These are phyloP conservation scores for Ambrosia trifida DNA, from an alignment of 129 eudicot genomes.

Conservation along the genomic window DNA sequence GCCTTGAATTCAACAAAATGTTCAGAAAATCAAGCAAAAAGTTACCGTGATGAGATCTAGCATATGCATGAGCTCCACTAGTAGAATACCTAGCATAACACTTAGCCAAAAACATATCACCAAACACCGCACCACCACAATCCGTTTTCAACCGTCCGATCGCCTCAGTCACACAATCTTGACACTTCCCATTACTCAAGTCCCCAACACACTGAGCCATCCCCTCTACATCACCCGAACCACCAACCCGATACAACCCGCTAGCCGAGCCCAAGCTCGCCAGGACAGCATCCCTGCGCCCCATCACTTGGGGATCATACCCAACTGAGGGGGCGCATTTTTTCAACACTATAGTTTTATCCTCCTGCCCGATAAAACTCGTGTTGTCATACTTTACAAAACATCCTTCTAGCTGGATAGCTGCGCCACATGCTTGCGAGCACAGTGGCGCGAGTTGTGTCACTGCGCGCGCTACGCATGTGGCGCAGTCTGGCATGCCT, in stretches of 20 bases:
- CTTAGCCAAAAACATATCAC: conserved; percentile 87
- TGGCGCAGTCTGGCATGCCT: conserved; percentile 92
- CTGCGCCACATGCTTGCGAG: conserved; percentile 64
- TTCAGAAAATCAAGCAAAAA: background rate
- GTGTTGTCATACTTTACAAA: conserved; percentile 75
- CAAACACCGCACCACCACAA: conserved; percentile 82
- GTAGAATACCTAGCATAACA: conserved; percentile 85
- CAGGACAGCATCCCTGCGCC: conserved; percentile 72
- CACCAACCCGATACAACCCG: conserved; percentile 69
- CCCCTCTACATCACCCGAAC: conserved; percentile 73
- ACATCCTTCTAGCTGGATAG: conserved; percentile 82
- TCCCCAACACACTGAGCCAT: conserved; percentile 96
- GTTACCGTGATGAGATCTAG: conserved; percentile 60
- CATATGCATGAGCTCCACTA: conserved; percentile 64
- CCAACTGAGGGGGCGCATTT: conserved; percentile 85
- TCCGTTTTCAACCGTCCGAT: conserved; percentile 73
- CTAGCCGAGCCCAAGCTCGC: conserved; percentile 57
- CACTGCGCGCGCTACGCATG: conserved; percentile 79
- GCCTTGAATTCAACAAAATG: background rate
- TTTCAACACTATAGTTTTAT: conserved; percentile 73
- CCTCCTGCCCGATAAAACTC: conserved; percentile 73
- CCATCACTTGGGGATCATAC: conserved; percentile 43
- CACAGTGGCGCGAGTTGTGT: conserved; percentile 57
- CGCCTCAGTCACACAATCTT: conserved; percentile 78
- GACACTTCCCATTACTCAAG: conserved; percentile 80